phyloP scores from a whole-genome alignment of 1,284 basidiomycete species.

The Anthracocystis setariae region DNA sequence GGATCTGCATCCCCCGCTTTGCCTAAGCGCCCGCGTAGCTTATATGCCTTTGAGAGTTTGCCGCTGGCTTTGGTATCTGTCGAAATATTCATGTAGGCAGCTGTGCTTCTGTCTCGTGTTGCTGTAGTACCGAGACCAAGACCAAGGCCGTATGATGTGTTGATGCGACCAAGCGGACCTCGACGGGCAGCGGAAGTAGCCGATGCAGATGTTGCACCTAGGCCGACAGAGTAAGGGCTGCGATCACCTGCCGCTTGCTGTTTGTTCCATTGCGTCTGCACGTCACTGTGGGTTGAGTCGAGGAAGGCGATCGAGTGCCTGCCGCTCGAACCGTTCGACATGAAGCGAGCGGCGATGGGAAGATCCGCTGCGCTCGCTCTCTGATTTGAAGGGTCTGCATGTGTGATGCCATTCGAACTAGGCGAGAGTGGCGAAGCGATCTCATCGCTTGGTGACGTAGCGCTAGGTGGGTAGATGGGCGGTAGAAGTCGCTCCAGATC shows the following conservation, averaged over 20 bases:
- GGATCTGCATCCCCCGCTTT: constrained; percentile 31
- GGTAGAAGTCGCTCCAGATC: constrained; percentile 27
- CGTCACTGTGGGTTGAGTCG: neutral
- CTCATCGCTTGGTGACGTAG: constrained; percentile 4
- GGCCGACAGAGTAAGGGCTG: constrained; percentile 27
- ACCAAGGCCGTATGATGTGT: constrained; percentile 33
- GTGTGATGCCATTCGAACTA: neutral
- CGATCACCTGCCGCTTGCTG: constrained; percentile 22
- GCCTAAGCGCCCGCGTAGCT: constrained; percentile 26
- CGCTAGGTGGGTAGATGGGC: neutral
- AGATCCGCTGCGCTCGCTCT: constrained; percentile 26
- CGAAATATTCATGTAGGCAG: constrained; percentile 18
- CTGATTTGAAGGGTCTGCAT: neutral
- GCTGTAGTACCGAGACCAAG: constrained; percentile 45
- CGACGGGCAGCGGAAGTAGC: neutral
- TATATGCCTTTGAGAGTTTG: constrained; percentile 41
- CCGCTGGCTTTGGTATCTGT: constrained; percentile 7
- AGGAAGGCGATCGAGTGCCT: neutral
- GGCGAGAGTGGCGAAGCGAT: neutral
- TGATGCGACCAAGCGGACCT: constrained; percentile 2
- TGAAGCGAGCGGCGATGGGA: constrained; percentile 57
- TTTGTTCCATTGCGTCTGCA: constrained; percentile 11
- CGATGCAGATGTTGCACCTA: neutral
- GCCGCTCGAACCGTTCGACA: constrained; percentile 26
- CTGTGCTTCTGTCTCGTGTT: constrained; percentile 27